Conservation (phyloP, 2,329 filamentous ascomycete genomes). For the Myriosclerotinia duriaeana region DNA sequence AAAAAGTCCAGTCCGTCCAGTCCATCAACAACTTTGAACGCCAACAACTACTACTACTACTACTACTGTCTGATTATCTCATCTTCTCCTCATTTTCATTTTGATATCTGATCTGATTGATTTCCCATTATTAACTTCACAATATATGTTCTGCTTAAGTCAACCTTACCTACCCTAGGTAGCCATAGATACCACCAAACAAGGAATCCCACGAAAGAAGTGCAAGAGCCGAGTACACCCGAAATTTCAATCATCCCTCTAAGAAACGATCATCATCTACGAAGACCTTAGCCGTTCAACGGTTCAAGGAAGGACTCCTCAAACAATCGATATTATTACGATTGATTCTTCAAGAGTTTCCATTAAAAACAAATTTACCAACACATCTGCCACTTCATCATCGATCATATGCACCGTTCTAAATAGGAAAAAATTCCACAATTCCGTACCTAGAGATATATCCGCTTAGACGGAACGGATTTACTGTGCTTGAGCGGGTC, state of each 20-base stretch:
- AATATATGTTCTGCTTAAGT: too few relatives aligned
- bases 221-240: conserved; percentile 14
- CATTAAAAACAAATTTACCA: neutral
- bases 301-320: neutral
- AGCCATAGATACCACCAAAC: neutral
- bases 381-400: conserved; percentile 20
- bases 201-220: conserved; percentile 15
- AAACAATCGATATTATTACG: neutral
- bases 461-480: conserved; percentile 2
- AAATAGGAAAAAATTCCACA: conserved; percentile 2
- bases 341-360: neutral
- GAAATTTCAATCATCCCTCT: conserved; percentile 3
- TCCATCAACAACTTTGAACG: too few relatives aligned
- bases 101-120: neutral
- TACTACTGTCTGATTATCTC: neutral
- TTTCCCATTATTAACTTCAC: too few relatives aligned
- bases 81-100: neutral
- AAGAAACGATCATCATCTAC: neutral
- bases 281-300: neutral
- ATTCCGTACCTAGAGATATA: neutral
- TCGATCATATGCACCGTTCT: neutral
- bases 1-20: too few relatives aligned
- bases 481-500: conserved; percentile 5
- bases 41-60: too few relatives aligned
- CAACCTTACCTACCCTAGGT: too few relatives aligned